A percentile compares a stretch with the other conserved stretches of the same genome.
These are phyloP conservation scores for Lentinula sp. DNA, from an alignment of 768 basidiomycete species.

Conservation along the genomic window DNA sequence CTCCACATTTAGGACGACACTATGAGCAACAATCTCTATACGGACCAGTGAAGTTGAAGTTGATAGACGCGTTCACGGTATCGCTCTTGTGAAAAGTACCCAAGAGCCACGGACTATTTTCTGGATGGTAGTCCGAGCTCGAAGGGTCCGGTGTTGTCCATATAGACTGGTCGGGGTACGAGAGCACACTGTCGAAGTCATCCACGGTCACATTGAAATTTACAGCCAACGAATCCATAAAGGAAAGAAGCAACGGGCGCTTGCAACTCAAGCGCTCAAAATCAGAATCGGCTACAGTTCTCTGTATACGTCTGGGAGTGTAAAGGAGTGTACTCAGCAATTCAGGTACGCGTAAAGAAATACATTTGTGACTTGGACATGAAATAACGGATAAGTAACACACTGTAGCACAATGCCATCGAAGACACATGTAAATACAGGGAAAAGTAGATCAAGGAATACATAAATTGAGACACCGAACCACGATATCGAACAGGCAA, in stretches of 20 bases:
- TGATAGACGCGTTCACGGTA: slow-evolving; percentile 26
- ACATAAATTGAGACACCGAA: too few species aligned
- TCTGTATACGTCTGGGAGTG: too few species aligned
- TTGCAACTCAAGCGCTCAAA: too few species aligned
- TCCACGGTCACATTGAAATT: slow-evolving; percentile 41
- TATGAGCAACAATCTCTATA: neutral
- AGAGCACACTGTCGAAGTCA: slow-evolving; percentile 40
- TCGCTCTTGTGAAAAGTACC: slow-evolving; percentile 40
- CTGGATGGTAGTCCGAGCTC: slow-evolving; percentile 26
- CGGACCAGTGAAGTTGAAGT: slow-evolving; percentile 38
- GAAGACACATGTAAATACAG: too few species aligned
- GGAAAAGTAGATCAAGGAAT: too few species aligned
- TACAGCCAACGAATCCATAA: slow-evolving; percentile 37
- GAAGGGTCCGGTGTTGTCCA: slow-evolving; percentile 46
- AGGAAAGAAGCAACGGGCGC: too few species aligned
- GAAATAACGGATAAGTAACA: neutral
- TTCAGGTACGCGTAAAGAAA: too few species aligned
- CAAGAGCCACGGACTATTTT: slow-evolving; percentile 30
- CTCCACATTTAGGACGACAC: neutral
- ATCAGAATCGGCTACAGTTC: too few species aligned
- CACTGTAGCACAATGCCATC: neutral
- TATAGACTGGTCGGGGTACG: slow-evolving; percentile 30
- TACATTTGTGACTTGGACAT: too few species aligned
- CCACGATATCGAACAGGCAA: too few species aligned
- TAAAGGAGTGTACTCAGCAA: too few species aligned